A percentile compares a stretch with the other conserved stretches of the same genome.
These are phyloP conservation scores for Myochromella boudieri DNA, from an alignment of 768 basidiomycete genomes.

Conservation along the genomic window DNA sequence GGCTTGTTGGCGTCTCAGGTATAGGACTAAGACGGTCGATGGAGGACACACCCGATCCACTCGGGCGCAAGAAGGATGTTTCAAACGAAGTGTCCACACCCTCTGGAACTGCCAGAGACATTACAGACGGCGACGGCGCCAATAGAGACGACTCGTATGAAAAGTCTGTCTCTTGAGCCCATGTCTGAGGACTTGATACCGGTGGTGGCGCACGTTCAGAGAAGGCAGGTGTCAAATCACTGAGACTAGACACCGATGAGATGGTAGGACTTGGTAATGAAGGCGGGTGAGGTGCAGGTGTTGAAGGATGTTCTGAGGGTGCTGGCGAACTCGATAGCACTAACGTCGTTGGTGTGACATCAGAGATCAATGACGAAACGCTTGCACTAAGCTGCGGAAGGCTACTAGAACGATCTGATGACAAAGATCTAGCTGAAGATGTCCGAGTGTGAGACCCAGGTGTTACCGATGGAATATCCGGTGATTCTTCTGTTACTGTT, in stretches of 20 bases:
- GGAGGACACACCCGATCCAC: slow-evolving; percentile 45
- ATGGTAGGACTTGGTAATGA: slow-evolving; percentile 21
- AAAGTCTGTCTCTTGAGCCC: slow-evolving; percentile 63
- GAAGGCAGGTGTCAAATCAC: slow-evolving; percentile 44
- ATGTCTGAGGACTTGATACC: slow-evolving; percentile 41
- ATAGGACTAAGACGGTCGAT: slow-evolving; percentile 44
- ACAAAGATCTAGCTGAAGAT: slow-evolving; percentile 12
- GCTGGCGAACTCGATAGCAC: slow-evolving; percentile 20
- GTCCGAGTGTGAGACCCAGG: slow-evolving; percentile 21
- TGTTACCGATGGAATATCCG: slow-evolving; percentile 31
- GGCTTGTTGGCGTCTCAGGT: slow-evolving; percentile 34
- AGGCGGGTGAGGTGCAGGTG: slow-evolving; percentile 17
- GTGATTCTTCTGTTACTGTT: slow-evolving; percentile 23
- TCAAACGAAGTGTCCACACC: slow-evolving; percentile 67
- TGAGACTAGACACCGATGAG: slow-evolving; percentile 32
- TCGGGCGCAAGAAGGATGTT: slow-evolving; percentile 72
- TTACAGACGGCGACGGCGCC: slow-evolving; percentile 64
- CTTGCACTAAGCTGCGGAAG: slow-evolving; percentile 13
- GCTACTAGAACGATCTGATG: slow-evolving; percentile 11
- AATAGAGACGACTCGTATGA: slow-evolving; percentile 82
- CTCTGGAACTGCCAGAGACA: slow-evolving; percentile 55
- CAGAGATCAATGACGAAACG: slow-evolving; percentile 15
- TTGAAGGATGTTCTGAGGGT: slow-evolving; percentile 21
- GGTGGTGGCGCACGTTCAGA: slow-evolving; percentile 32
- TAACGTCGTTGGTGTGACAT: slow-evolving; percentile 19